phyloP scores from a whole-genome alignment of 768 basidiomycete species.

The Inosperma sp. region DNA sequence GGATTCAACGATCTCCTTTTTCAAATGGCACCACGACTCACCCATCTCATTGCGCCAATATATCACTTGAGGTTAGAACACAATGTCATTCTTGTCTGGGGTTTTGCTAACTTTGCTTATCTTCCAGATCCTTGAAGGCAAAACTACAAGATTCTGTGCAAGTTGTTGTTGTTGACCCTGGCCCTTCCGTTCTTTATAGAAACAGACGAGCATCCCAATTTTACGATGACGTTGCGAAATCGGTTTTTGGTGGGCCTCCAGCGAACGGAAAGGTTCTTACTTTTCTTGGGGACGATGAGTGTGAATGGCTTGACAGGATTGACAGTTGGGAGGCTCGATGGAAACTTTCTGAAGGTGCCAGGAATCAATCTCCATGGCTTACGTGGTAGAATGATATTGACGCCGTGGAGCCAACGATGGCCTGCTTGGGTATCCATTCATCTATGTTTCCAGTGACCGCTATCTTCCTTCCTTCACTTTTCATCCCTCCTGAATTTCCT shows the following conservation, averaged over 20 bases:
- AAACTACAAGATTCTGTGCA: not conserved
- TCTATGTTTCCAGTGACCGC: no score
- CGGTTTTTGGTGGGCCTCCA: not conserved
- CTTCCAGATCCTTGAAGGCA: no score
- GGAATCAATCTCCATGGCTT: not conserved
- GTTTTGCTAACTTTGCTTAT: no score
- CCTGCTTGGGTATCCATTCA: no score
- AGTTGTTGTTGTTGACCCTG: not conserved
- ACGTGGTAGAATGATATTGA: conserved; percentile 1
- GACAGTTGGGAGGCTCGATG: conserved; percentile 1
- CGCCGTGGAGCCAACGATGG: no score
- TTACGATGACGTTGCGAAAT: not conserved
- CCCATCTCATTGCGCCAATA: not conserved
- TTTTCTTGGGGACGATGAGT: not conserved
- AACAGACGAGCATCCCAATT: not conserved
- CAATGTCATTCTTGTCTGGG: not conserved
- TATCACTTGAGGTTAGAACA: not conserved
- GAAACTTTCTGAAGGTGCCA: not conserved
- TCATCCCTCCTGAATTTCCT: no score
- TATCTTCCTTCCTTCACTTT: no score
- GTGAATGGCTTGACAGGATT: not conserved
- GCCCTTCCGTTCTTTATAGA: not conserved
- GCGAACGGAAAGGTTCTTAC: not conserved
- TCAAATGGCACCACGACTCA: not conserved
- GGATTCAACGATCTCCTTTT: not conserved